Conservation (phyloP, 768 basidiomycete species). For the Candolleomyces aberdarensis region DNA sequence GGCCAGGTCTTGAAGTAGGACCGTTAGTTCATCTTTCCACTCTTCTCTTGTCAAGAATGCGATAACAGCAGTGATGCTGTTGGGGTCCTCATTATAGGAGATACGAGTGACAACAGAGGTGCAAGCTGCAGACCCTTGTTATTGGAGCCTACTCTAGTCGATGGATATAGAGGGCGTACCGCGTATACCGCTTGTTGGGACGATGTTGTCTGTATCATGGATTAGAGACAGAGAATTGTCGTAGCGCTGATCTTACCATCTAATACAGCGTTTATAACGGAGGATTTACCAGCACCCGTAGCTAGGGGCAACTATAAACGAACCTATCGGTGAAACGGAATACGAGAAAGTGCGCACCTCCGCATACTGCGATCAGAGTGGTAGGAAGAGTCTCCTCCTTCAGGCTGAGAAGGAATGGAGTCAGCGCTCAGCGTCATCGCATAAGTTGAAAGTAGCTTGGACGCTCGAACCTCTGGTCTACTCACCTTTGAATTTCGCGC, state of each 20-base stretch:
- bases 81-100: constrained; percentile 47
- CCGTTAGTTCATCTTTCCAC: constrained; percentile 53
- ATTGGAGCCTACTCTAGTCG: background rate
- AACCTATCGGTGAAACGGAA: no score
- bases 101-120: constrained; percentile 65
- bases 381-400: constrained; percentile 45
- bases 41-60: constrained; percentile 49
- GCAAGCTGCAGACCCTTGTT: constrained; percentile 39
- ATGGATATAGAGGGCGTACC: constrained; percentile 28
- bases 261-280: constrained; percentile 56
- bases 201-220: constrained; percentile 45
- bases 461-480: background rate
- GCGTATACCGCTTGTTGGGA: constrained; percentile 65
- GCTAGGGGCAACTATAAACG: constrained; percentile 26
- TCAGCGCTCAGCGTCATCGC: background rate
- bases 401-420: background rate
- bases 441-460: background rate
- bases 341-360: constrained; percentile 33
- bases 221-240: background rate
- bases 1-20: constrained; percentile 53
- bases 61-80: constrained; percentile 55
- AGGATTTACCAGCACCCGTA: constrained; percentile 61
- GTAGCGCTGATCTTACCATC: constrained; percentile 36
- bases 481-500: constrained; percentile 47
- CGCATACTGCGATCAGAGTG: constrained; percentile 61